Evolutionary conservation across 208 protist species (phyloP), one percentile per base, ranked within the genome.

Genomic region (Spongospora subterranea): DNA sequence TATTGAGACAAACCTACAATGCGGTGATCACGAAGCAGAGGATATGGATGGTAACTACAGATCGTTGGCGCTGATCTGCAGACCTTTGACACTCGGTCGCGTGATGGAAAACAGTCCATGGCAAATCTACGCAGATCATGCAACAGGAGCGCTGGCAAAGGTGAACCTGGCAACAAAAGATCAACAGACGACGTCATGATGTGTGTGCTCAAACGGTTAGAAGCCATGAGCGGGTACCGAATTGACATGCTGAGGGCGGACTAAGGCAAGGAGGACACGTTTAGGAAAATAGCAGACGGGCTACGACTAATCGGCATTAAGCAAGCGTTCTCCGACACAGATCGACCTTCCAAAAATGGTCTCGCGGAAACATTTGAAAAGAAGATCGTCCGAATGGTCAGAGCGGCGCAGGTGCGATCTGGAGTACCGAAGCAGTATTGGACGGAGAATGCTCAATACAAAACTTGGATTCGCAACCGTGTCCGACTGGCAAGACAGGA

Each of bases 61-160:
- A 82, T 82, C n/a, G n/a, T 82, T n/a, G 71, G 71, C 6, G 71
- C 71, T 13, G 71, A 82, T n/a, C 71, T 82, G 71, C n/a, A n/a
- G n/a, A 39, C 71, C 17, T 82, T 82, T 43, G 17, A 6, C 6
- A 82, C 71, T n/a, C 6, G 71, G 71, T 39, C 17, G 17, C 71
- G 35, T 82, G 71, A 82, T n/a, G 17, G 71, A 82, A 82, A 82
- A 43, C n/a, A 20, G 71, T 82, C 6, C n/a, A 82, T 82, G 71
- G 71, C 17, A 6, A 6, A 17, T 35, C 71, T 82, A 35, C 17
- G 71, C 35, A n/a, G n/a, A 82, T 43, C 71, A 82, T 43, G 71
- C 71, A 43, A 39, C 71, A 40, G 71, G 71, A 45, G 6, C 35
- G 6, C 17, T 13, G n/a, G 71, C 71, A 20, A 82, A 6, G 71